A percentile compares a stretch with the other conserved stretches of the same genome.
Conservation (phyloP, 2,329 filamentous ascomycete species). For the Stagonosporopsis vannaccii region DNA sequence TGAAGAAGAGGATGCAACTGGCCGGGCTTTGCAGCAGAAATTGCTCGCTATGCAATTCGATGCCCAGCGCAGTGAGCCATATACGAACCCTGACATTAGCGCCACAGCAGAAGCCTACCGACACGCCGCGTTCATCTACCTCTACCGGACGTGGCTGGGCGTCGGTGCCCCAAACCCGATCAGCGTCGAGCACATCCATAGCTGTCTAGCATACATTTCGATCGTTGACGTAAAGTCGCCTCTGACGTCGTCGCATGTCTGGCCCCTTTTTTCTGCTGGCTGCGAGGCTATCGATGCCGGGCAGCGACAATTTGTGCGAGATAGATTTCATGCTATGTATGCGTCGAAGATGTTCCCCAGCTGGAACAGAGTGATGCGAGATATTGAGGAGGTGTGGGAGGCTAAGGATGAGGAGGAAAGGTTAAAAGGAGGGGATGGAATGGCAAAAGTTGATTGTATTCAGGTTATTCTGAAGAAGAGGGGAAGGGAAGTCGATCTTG, state of each 20-base stretch:
- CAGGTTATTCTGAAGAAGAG: slow-evolving; percentile 36
- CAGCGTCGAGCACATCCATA: slow-evolving; percentile 37
- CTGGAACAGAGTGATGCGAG: slow-evolving; percentile 34
- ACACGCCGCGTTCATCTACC: slow-evolving; percentile 45
- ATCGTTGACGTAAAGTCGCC: slow-evolving; percentile 29
- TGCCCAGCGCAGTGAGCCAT: slow-evolving; percentile 1
- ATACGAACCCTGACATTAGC: slow-evolving; percentile 26
- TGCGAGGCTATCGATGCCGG: slow-evolving; percentile 33
- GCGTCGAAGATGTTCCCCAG: slow-evolving; percentile 33
- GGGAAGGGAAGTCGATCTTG: slow-evolving; percentile 42
- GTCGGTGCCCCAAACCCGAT: slow-evolving; percentile 42
- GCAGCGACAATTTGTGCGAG: slow-evolving; percentile 36
- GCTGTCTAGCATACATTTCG: slow-evolving; percentile 30
- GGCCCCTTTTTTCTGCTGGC: slow-evolving; percentile 44
- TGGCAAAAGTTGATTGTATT: slow-evolving; percentile 43
- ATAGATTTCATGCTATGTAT: slow-evolving; percentile 38
- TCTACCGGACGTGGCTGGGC: slow-evolving; percentile 43
- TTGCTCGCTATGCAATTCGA: slow-evolving; percentile 29
- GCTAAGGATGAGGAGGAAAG: slow-evolving; percentile 37
- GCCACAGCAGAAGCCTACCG: slow-evolving; percentile 40
- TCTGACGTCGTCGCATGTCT: slow-evolving; percentile 39
- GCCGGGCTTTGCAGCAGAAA: slow-evolving; percentile 28
- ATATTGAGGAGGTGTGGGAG: slow-evolving; percentile 41
- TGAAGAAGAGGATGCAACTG: slow-evolving; percentile 28
- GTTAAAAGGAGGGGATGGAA: slow-evolving; percentile 31